phyloP scores from a whole-genome alignment of 2,329 filamentous ascomycete species.

The Gaeumannomyces tritici region DNA sequence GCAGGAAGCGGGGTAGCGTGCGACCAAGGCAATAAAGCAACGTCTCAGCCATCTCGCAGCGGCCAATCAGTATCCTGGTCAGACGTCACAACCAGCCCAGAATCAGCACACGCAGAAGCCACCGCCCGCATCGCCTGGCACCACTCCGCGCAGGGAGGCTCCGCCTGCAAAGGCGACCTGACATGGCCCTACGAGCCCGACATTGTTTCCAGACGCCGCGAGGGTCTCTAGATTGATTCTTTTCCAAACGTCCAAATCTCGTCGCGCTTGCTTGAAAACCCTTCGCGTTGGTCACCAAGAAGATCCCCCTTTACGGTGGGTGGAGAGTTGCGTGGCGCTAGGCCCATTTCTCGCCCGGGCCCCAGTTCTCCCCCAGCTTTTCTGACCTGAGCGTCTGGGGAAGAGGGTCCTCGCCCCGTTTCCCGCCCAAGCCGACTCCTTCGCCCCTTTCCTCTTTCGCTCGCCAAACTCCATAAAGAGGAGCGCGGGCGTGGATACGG shows the following conservation, averaged over 20 bases:
- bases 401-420: background rate
- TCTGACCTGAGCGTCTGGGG: background rate
- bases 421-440: background rate
- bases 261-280: too few species aligned
- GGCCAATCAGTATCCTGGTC: constrained; percentile 12
- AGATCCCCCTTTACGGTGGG: background rate
- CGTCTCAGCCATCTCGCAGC: constrained; percentile 11
- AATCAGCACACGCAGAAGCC: background rate
- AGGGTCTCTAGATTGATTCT: background rate
- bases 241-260: background rate
- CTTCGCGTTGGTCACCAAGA: background rate
- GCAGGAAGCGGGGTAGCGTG: constrained; percentile 14
- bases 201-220: background rate
- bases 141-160: background rate
- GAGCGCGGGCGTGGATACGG: background rate
- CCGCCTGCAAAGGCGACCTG: background rate
- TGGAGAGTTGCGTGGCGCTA: background rate
- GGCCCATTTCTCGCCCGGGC: background rate
- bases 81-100: constrained; percentile 1
- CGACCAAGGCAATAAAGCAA: background rate
- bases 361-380: background rate
- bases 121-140: background rate
- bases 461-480: background rate
- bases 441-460: background rate
- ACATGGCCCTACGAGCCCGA: too few species aligned